Evolutionary conservation across 2,329 filamentous ascomycete species (phyloP), one percentile per base, ranked within the genome.

Genomic region (Colletotrichum paranaense): DNA sequence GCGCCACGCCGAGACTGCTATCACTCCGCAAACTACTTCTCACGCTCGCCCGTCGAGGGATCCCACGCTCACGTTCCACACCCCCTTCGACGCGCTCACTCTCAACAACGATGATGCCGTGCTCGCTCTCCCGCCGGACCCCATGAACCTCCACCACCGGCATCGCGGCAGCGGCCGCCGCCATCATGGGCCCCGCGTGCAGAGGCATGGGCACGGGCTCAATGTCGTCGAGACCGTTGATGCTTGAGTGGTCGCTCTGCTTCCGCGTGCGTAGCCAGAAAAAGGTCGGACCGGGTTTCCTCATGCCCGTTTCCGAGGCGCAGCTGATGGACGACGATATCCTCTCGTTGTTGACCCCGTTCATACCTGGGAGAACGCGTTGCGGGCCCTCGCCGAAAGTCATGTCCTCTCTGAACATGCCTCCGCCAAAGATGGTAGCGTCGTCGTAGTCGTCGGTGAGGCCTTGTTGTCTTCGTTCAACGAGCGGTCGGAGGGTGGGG

Each of bases 401-500:
- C 19, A 9, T 26, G 26, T 26, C 30, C 5, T 26, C 19, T 35
- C 35, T 24, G 26, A 22, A 58, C 4, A 62, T 32, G 42, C 42
- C 30, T 14, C 62, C 55, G 5, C 38, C 62, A 2, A 55, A 49
- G 5, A 55, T 69, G 59, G 16, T 24, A 24, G 5, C 59, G 64
- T 22, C 42, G 42, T 49, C 42, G 19, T 49, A 49, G 8, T 49
- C 42, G 19, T 22, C 42, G 3, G 7, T 2, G 1, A 42, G 38
- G 16, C 16, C 38, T 42, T 4, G 42, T 22, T 7, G 42, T 49
- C 3, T 19, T 42, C 52, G 60, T 5, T 46, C 42, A 3, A 38
- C 11, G 6, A 81, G 65, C 16, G 81, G 81, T 2, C 82, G 79
- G 1, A 85, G 75, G 19, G 82, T 83, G 0, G 83, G 83, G 5